A percentile compares a stretch with the other conserved stretches of the same genome.
Evolutionary conservation across 495 filamentous ascomycete species (phyloP).

Genomic region (Hyaloscypha variabilis): DNA sequence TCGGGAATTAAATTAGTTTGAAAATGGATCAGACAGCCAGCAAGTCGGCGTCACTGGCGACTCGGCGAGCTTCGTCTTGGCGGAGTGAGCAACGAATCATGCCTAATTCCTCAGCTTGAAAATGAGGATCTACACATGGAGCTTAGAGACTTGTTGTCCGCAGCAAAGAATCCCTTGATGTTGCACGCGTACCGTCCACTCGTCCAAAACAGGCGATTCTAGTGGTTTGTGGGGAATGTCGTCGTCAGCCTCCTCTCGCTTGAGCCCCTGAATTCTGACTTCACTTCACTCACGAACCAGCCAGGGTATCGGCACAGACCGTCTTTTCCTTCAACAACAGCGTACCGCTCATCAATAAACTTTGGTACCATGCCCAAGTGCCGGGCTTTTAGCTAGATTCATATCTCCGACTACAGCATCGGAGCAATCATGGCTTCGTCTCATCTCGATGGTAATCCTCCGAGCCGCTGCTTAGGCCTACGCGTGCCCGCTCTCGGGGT

Average conservation of each 20-base stretch:
- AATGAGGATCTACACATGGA: not conserved
- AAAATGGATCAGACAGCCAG: not conserved
- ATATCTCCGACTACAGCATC: not conserved
- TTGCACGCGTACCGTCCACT: not conserved
- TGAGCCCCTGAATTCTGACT: not conserved
- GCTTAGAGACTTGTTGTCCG: not conserved
- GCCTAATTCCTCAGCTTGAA: not conserved
- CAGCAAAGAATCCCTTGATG: not conserved
- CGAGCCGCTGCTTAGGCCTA: not conserved
- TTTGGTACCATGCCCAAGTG: not conserved
- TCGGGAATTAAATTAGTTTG: not conserved
- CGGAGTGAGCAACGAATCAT: not conserved
- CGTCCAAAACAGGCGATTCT: not conserved
- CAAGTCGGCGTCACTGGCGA: not conserved
- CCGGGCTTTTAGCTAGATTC: not conserved
- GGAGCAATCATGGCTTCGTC: not conserved
- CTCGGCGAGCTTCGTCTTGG: not conserved
- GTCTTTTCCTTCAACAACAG: not conserved
- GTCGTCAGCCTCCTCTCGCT: slow-evolving; percentile 19
- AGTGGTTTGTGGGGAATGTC: not conserved
- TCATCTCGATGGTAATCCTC: not conserved
- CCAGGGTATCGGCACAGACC: slow-evolving; percentile 6
- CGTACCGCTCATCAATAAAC: not conserved
- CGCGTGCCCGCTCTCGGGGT: not conserved
- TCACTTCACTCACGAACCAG: not conserved